A percentile compares a stretch with the other conserved stretches of the same genome.
phyloP scores from a whole-genome alignment of 768 basidiomycete genomes.

The Hemileccinum impolitum region DNA sequence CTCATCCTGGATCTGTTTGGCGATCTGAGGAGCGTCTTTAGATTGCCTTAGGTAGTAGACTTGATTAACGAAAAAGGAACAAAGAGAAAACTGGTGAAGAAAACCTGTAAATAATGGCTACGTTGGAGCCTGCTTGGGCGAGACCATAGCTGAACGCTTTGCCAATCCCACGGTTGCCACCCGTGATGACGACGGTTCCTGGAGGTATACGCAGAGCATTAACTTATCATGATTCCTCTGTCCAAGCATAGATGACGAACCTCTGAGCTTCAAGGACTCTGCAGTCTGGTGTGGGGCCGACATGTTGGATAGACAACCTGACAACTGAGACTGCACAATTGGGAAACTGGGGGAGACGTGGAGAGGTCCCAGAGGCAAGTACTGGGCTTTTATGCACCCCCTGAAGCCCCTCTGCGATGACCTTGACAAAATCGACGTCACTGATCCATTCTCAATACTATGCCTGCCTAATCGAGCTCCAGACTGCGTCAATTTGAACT shows the following conservation, averaged over 20 bases:
- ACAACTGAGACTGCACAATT: too few species aligned
- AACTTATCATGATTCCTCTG: neutral
- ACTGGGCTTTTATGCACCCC: conserved; percentile 12
- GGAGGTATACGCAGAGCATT: conserved; percentile 8
- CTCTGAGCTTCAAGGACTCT: conserved; percentile 21
- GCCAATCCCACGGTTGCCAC: conserved; percentile 63
- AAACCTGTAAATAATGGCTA: conserved; percentile 62
- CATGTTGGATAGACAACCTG: too few species aligned
- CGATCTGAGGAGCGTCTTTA: conserved; percentile 45
- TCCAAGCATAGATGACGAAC: conserved; percentile 18
- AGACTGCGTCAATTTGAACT: neutral
- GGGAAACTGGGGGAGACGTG: too few species aligned
- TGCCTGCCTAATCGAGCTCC: conserved; percentile 7
- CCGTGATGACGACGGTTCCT: conserved; percentile 56
- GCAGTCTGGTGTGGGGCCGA: neutral
- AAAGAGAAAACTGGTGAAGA: neutral
- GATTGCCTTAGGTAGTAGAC: conserved; percentile 35
- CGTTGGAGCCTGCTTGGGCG: conserved; percentile 53
- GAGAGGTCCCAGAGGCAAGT: too few species aligned
- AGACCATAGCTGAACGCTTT: conserved; percentile 50
- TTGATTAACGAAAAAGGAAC: neutral
- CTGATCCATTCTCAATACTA: conserved; percentile 5
- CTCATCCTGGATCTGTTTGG: conserved; percentile 43
- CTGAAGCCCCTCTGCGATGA: conserved; percentile 14
- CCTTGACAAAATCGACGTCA: conserved; percentile 2